These are phyloP conservation scores for Pleurozium schreberi DNA, from an alignment of 225 moss, liverwort and hornwort species.

Conservation along the genomic window DNA sequence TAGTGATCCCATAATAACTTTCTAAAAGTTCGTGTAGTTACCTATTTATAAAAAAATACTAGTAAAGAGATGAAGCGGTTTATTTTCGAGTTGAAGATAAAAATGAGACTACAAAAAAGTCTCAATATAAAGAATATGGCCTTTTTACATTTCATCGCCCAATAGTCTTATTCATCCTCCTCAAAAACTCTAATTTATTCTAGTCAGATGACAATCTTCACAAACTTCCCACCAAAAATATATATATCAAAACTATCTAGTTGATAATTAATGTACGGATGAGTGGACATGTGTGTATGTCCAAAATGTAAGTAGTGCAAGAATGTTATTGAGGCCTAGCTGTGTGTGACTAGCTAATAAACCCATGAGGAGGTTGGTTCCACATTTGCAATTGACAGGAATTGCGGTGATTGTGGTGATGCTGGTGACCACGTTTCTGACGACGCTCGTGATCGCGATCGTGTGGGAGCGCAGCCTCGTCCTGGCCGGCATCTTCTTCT, in stretches of 20 bases:
- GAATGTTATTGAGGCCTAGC: not conserved
- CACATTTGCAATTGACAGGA: slow-evolving; percentile 17
- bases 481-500: slow-evolving; percentile 22
- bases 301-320: not conserved
- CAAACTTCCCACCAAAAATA: not conserved
- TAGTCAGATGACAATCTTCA: not conserved
- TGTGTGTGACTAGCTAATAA: not conserved
- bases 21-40: too few relatives aligned
- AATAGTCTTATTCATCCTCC: not conserved
- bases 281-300: not conserved
- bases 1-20: too few relatives aligned
- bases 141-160: not conserved
- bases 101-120: too few relatives aligned
- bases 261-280: not conserved
- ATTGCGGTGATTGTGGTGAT: slow-evolving; percentile 73
- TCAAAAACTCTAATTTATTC: not conserved
- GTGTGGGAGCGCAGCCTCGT: slow-evolving; percentile 61
- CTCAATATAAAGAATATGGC: too few relatives aligned
- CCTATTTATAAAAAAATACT: too few relatives aligned
- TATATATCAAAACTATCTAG: not conserved
- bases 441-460: slow-evolving; percentile 62
- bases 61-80: too few relatives aligned
- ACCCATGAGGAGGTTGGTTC: not conserved
- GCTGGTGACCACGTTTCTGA: slow-evolving; percentile 78
- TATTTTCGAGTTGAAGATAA: too few relatives aligned